These are phyloP conservation scores for Prunus campanulata DNA, from an alignment of 306 rosid species.

Conservation along the genomic window DNA sequence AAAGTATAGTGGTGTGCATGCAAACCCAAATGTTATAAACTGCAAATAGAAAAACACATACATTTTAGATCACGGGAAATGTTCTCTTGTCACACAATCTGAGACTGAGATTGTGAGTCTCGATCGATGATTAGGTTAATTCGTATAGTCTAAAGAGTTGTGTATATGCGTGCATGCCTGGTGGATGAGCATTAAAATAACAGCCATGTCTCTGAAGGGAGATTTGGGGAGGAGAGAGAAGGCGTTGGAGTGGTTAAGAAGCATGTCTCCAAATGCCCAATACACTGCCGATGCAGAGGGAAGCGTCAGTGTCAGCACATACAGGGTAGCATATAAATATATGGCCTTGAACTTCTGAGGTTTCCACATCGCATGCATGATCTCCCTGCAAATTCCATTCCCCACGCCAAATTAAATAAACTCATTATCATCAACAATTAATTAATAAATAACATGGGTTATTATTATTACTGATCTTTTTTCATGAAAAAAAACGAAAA, in stretches of 20 bases:
- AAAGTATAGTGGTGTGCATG: constrained; percentile 92
- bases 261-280: constrained; percentile 98
- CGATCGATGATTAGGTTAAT: neutral
- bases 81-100: neutral
- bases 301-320: constrained; percentile 91
- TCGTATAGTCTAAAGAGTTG: neutral
- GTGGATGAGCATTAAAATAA: constrained; percentile 89
- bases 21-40: constrained; percentile 97
- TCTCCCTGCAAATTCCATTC: constrained; percentile 58
- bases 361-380: constrained; percentile 99
- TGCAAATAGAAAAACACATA: constrained; percentile 21
- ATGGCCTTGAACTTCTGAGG: constrained; percentile 93
- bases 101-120: rapidly evolving
- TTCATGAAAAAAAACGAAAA: neutral
- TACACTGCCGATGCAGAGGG: constrained; percentile 92
- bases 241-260: constrained; percentile 94
- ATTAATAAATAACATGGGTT: neutral
- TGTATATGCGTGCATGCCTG: constrained; percentile 41
- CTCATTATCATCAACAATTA: neutral
- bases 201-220: constrained; percentile 85
- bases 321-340: constrained; percentile 74
- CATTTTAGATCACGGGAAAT: neutral
- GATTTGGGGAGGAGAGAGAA: constrained; percentile 89
- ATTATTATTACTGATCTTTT: constrained; percentile 1
- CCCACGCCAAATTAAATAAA: neutral